Evolutionary conservation across 352 stramenopile genomes (phyloP).

Genomic region (Thalassiosira sp.): DNA sequence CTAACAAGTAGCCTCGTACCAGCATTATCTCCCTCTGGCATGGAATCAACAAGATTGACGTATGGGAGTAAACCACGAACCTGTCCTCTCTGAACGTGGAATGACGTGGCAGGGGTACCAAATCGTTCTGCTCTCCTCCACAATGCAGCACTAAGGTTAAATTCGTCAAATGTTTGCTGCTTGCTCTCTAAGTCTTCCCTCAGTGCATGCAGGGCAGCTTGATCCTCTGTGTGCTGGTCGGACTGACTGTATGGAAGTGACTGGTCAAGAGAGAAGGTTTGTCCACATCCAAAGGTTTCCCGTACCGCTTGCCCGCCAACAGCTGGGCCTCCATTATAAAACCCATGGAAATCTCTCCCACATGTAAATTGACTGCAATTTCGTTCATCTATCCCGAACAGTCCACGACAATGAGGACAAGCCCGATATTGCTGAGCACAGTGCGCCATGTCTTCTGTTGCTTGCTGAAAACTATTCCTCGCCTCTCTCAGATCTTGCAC

Average conservation of each 20-base stretch:
- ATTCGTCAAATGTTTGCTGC: constrained; percentile 22
- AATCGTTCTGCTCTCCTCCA: constrained; percentile 32
- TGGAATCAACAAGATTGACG: constrained; percentile 22
- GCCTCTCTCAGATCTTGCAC: constrained; percentile 12
- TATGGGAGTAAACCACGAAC: constrained; percentile 15
- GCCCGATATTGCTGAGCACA: constrained; percentile 14
- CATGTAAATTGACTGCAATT: constrained; percentile 51
- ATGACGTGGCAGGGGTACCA: constrained; percentile 21
- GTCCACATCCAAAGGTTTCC: constrained; percentile 29
- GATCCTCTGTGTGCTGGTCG: constrained; percentile 13
- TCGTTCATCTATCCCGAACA: constrained; percentile 44
- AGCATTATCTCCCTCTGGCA: constrained; percentile 2
- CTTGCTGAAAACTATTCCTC: constrained; percentile 11
- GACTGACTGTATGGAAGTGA: constrained; percentile 22
- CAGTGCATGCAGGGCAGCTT: constrained; percentile 18
- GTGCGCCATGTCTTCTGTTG: constrained; percentile 15
- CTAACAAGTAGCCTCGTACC: not conserved
- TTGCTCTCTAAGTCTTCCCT: constrained; percentile 17
- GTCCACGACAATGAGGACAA: constrained; percentile 35
- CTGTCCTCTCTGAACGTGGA: constrained; percentile 11
- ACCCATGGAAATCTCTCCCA: constrained; percentile 37
- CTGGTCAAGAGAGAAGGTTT: constrained; percentile 24
- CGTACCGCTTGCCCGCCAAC: constrained; percentile 30
- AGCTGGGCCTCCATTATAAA: constrained; percentile 17
- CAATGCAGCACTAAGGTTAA: constrained; percentile 30